Evolutionary conservation across 495 filamentous ascomycete genomes (phyloP).

Genomic region (Aspergillus leporis): DNA sequence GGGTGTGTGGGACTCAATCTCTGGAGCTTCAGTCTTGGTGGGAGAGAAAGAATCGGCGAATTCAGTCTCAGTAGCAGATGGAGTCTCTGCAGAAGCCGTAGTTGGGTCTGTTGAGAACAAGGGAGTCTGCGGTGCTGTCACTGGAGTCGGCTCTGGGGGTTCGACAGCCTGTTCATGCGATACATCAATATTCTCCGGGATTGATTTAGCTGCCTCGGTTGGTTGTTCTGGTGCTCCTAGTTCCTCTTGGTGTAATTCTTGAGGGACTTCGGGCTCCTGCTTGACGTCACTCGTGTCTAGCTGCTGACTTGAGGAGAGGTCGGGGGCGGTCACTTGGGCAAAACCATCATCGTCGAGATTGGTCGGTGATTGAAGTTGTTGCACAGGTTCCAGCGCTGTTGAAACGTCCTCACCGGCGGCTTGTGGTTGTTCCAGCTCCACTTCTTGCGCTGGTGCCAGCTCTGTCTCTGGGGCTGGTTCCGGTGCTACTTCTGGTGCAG

Average conservation of each 20-base stretch:
- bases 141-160: slow-evolving; percentile 18
- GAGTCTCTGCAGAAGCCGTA: slow-evolving; percentile 29
- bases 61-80: slow-evolving; percentile 25
- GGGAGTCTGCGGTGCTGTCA: slow-evolving; percentile 27
- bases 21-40: slow-evolving; percentile 7
- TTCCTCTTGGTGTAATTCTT: slow-evolving; percentile 18
- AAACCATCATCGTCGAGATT: slow-evolving; percentile 22
- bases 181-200: slow-evolving; percentile 11
- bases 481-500: slow-evolving; percentile 10
- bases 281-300: slow-evolving; percentile 24
- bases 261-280: slow-evolving; percentile 15
- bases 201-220: slow-evolving; percentile 12
- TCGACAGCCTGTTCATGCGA: slow-evolving; percentile 22
- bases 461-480: slow-evolving; percentile 21
- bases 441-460: slow-evolving; percentile 18
- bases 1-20: slow-evolving; percentile 8
- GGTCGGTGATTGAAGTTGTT: slow-evolving; percentile 19
- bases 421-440: slow-evolving; percentile 21
- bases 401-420: slow-evolving; percentile 23
- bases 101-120: slow-evolving; percentile 10
- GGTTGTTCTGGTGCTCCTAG: slow-evolving; percentile 17
- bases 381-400: slow-evolving; percentile 21
- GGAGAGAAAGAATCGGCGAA: slow-evolving; percentile 12
- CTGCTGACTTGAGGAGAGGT: slow-evolving; percentile 20
- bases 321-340: slow-evolving; percentile 20